Percentiles rank a stretch among this genome's conserved stretches.
Conservation (phyloP, 148 eudicot species). For the Pouteria glomerata region DNA sequence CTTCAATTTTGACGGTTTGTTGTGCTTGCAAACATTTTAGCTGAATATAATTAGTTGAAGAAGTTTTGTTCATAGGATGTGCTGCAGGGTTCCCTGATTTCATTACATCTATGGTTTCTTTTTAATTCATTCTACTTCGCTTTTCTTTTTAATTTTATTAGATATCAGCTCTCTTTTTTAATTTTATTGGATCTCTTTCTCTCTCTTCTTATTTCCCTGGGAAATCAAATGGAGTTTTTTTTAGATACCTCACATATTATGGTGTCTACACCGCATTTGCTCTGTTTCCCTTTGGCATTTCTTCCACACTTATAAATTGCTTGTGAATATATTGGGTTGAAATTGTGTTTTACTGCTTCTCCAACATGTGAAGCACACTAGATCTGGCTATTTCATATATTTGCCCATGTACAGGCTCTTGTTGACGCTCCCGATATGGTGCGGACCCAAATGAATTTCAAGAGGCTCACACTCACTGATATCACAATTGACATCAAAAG, state of each 20-base stretch:
- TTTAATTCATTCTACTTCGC: no score
- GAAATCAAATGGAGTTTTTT: not conserved
- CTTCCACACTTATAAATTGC: not conserved
- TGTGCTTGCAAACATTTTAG: not conserved
- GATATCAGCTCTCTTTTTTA: not conserved
- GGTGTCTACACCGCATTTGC: no score
- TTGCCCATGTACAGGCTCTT: conserved; percentile 30
- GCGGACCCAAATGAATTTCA: conserved; percentile 54
- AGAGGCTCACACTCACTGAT: conserved; percentile 54
- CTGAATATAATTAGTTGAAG: not conserved
- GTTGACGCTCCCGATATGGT: conserved; percentile 63
- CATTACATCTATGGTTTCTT: no score
- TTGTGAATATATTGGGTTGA: not conserved
- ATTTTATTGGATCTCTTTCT: not conserved
- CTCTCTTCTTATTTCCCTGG: not conserved
- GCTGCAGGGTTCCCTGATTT: no score
- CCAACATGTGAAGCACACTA: not conserved
- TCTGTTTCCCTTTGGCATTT: no score
- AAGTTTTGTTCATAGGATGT: not conserved
- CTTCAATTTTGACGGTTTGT: not conserved
- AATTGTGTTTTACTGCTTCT: not conserved
- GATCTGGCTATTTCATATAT: not conserved
- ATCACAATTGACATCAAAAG: conserved; percentile 48
- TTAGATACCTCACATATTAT: no score
- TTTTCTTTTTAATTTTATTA: no score